Conservation (phyloP, 2,329 filamentous ascomycete species). For the Aspergillus sp. region DNA sequence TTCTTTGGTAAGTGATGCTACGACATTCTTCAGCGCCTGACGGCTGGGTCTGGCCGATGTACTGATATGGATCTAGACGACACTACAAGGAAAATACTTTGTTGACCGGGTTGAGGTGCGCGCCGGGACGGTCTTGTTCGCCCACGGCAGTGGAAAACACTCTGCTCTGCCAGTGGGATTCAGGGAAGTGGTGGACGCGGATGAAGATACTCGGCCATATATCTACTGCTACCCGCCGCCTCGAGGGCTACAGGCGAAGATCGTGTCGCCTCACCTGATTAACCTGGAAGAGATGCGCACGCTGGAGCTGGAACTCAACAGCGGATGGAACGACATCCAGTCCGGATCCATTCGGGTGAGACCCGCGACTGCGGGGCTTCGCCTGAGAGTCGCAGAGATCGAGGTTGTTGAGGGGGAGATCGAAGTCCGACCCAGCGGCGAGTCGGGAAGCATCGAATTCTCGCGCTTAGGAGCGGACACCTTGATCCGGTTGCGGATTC, state of each 20-base stretch:
- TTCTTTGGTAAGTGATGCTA: slow-evolving; percentile 38
- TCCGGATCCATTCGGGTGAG: slow-evolving; percentile 53
- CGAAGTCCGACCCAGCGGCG: slow-evolving; percentile 41
- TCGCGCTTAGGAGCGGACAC: slow-evolving; percentile 28
- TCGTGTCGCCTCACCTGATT: slow-evolving; percentile 67
- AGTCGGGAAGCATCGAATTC: slow-evolving; percentile 49
- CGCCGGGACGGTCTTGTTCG: slow-evolving; percentile 40
- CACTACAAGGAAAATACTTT: slow-evolving; percentile 66
- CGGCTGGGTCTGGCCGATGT: slow-evolving; percentile 14
- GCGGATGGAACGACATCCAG: slow-evolving; percentile 69
- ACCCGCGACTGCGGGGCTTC: slow-evolving; percentile 60
- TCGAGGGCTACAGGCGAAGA: slow-evolving; percentile 65
- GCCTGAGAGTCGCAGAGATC: slow-evolving; percentile 55
- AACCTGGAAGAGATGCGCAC: slow-evolving; percentile 77
- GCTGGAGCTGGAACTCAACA: slow-evolving; percentile 69
- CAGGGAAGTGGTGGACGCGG: slow-evolving; percentile 31
- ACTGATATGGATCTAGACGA: slow-evolving; percentile 26
- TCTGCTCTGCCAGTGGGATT: slow-evolving; percentile 34
- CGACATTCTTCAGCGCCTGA: not conserved
- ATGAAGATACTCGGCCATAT: slow-evolving; percentile 54
- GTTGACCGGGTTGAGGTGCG: slow-evolving; percentile 69
- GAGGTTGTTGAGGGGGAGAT: slow-evolving; percentile 43
- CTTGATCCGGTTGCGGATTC: slow-evolving; percentile 56
- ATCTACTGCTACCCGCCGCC: slow-evolving; percentile 72
- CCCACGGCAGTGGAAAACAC: slow-evolving; percentile 28